phyloP scores from a whole-genome alignment of 176 grass and related monocot genomes.

The Poa annua region DNA sequence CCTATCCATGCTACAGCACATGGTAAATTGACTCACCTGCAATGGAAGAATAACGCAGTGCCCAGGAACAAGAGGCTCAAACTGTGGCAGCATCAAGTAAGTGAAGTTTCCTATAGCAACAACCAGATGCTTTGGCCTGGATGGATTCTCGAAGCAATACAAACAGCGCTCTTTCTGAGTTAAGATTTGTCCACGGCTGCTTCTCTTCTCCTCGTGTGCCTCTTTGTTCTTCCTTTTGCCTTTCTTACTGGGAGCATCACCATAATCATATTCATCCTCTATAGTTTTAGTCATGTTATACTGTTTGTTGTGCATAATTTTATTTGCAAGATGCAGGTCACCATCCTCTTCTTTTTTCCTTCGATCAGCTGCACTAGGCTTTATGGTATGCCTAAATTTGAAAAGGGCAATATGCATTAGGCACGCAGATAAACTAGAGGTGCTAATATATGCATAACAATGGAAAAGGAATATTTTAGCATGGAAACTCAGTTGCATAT shows the following conservation, averaged over 20 bases:
- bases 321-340: slow-evolving; percentile 68
- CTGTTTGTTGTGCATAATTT: slow-evolving; percentile 72
- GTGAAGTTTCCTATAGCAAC: slow-evolving; percentile 59
- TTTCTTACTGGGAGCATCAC: slow-evolving; percentile 48
- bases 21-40: slow-evolving; percentile 39
- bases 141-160: slow-evolving; percentile 91
- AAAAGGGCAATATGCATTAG: neutral
- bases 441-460: too few species aligned
- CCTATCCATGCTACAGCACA: neutral
- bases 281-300: slow-evolving; percentile 66
- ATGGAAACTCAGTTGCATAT: too few species aligned
- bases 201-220: slow-evolving; percentile 46
- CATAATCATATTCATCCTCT: slow-evolving; percentile 93
- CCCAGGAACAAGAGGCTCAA: slow-evolving; percentile 66
- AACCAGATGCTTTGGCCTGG: slow-evolving; percentile 87
- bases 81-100: slow-evolving; percentile 83
- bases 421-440: neutral
- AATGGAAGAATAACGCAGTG: slow-evolving; percentile 30
- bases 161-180: slow-evolving; percentile 83
- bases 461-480: too few species aligned
- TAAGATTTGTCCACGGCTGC: slow-evolving; percentile 38
- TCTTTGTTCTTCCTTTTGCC: neutral
- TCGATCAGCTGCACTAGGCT: slow-evolving; percentile 47
- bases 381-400: slow-evolving; percentile 49
- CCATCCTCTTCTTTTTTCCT: slow-evolving; percentile 77